Base-by-base conservation (phyloP, 2,329 filamentous ascomycete genomes). In the Penicillium italicum region DNA sequence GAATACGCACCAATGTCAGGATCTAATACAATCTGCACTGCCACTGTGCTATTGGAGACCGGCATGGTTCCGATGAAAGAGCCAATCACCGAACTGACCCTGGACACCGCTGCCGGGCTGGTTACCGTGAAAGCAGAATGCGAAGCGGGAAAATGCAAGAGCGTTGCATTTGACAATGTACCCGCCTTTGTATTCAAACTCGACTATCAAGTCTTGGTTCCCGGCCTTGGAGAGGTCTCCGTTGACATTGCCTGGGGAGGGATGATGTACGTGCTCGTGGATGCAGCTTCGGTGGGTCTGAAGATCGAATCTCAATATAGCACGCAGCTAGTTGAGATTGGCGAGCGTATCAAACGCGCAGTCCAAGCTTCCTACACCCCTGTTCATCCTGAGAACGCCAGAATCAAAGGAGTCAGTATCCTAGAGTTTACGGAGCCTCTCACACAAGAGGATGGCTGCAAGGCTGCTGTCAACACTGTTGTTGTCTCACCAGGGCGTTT, bases 201-300 rank as follows among this genome's bases (percentile, higher is more conserved):
- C 1, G 76, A 77, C 58, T 58, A 71, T 24, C 61, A 68, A 46
- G 68, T 79, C 14, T 55, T 72, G 0, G 75, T 80, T 0, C 75
- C 74, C 0, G 77, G 72, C 0, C 20, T 80, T 0, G 77, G 77
- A 0, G 65, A 53, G 5, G 59, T 79, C 2, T 57, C 49, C 0
- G 74, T 79, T 2, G 77, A 80, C 50, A 68, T 80, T 45, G 77
- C 75, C 14, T 80, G 73, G 66, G 78, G 78, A 7, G 78, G 78
- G 1, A 78, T 77, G 77, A 71, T 73, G 57, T 80, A 76, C 51
- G 74, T 66, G 2, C 46, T 80, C 9, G 75, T 79, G 0, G 74
- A 79, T 48, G 74, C 70, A 0, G 64, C 63, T 1, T 69, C 72
- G 0, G 56, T 78, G 2, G 73, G 74, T 0, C 53, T 79, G 6